Evolutionary conservation across 2,329 filamentous ascomycete species (phyloP).

Genomic region (Colletotrichum cordylinicola): DNA sequence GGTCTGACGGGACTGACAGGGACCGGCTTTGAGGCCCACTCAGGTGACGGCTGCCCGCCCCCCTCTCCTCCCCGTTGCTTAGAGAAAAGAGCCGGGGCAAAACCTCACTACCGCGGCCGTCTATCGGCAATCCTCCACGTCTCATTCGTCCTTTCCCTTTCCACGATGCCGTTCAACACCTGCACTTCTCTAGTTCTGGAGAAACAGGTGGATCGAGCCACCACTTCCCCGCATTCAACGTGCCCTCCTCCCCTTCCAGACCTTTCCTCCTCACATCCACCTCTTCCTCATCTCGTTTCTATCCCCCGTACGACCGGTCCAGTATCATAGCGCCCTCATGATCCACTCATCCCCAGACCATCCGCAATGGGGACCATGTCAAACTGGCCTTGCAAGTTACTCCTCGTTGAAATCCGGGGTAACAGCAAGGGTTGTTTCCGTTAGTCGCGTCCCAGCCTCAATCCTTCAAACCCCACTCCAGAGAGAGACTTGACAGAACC

Average conservation of each 20-base stretch:
- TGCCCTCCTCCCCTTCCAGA: neutral
- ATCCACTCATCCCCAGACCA: conserved; percentile 7
- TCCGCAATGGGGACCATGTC: neutral
- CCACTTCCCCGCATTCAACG: neutral
- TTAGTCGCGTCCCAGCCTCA: neutral
- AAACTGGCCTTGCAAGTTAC: neutral
- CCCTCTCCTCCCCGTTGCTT: neutral
- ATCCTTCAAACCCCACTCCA: neutral
- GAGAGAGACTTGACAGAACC: neutral
- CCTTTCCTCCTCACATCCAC: neutral
- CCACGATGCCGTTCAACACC: neutral
- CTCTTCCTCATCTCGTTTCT: neutral
- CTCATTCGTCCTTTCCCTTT: neutral
- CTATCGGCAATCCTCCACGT: neutral
- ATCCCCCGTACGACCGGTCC: neutral
- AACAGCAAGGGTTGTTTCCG: neutral
- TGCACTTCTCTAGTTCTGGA: neutral
- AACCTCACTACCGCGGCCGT: neutral
- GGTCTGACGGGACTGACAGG: neutral
- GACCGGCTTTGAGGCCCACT: neutral
- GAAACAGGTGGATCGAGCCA: neutral
- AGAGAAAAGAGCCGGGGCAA: neutral
- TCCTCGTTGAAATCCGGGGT: neutral
- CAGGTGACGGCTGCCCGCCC: neutral
- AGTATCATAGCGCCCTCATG: neutral